Evolutionary conservation across 2,329 filamentous ascomycete species (phyloP), one percentile per base, ranked within the genome.

Genomic region (Microascus cirrosus): DNA sequence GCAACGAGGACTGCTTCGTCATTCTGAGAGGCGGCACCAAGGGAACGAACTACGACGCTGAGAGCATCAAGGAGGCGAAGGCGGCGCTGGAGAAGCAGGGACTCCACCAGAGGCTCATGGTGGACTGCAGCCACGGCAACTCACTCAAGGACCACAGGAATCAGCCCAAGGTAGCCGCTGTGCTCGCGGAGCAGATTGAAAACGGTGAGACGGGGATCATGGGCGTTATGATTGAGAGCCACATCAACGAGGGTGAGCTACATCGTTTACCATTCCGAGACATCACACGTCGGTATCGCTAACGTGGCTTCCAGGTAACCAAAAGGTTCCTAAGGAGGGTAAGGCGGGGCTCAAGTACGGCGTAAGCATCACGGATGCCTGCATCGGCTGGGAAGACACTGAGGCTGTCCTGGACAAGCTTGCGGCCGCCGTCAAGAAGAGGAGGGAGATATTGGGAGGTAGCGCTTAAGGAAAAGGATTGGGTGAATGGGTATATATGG

Each of bases 91-190:
- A 74, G 63, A 87, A 89, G 74, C 95, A 96, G 82, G 85, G 85
- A 60, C 87, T 94, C 70, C 87, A 86, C 68, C 81, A 90, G 73
- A 87, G 92, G 62, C 87, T 99, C 75, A 99, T 99, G 94, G 85
- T 99, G 59, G 94, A 99, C 74, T 99, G 94, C 80, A 96, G 92
- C 24, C 94, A 99, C 70, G 94, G 94, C 59, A 99, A 99, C 79
- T 97, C 93, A 22, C 90, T 88, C 73, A 99, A 99, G 78, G 85
- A 97, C 77, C 93, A 97, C 78, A 86, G 88, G 67, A 99, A 99
- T 76, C 93, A 99, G 77, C 94, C 94, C 66, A 87, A 93, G 75
- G 93, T 97, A 52, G 91, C 93, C 62, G 83, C 87, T 70, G 80
- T 79, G 56, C 77, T 99, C 61, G 87, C 82, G 35, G 89, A 95